Evolutionary conservation across 2,329 filamentous ascomycete genomes (phyloP), one percentile per base, ranked within the genome.

Genomic region (Harringtonia aguacate): DNA sequence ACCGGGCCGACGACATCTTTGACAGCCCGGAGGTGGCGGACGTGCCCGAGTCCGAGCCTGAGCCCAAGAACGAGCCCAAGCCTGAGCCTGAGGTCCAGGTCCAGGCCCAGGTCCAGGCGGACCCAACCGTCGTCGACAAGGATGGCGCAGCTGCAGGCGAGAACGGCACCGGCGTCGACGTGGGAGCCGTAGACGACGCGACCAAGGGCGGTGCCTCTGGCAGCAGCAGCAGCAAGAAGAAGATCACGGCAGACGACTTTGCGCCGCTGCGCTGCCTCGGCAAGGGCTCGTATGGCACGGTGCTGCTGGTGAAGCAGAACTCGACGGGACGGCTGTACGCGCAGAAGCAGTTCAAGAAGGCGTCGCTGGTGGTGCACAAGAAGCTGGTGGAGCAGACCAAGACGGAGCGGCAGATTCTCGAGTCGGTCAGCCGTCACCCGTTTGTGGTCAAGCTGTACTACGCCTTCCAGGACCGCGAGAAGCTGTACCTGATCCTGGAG

Each of bases 401-500:
- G 72, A 97, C 90, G 3, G 92, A 98, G 67, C 84, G 92, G 40
- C 81, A 83, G 55, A 95, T 98, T 44, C 73, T 98, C 41, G 92
- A 98, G 67, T 94, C 86, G 47, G 86, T 98, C 62, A 97, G 94
- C 63, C 78, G 89, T 29, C 92, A 98, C 61, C 90, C 92, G 0
- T 98, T 98, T 60, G 89, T 98, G 39, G 92, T 98, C 52, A 97
- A 97, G 66, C 75, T 98, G 17, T 98, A 86, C 66, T 98, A 98
- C 57, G 92, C 92, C 20, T 98, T 98, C 64, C 92, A 98, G 64
- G 92, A 98, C 58, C 87, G 88, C 53, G 89, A 95, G 69, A 95
- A 95, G 67, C 78, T 98, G 29, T 98, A 98, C 60, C 72, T 98
- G 37, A 97, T 98, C 52, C 77, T 98, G 21, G 90, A 98, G 65